A percentile compares a stretch with the other conserved stretches of the same genome.
phyloP scores from a whole-genome alignment of 371 early-diverging fungal genomes.

The Dichotomocladium elegans region DNA sequence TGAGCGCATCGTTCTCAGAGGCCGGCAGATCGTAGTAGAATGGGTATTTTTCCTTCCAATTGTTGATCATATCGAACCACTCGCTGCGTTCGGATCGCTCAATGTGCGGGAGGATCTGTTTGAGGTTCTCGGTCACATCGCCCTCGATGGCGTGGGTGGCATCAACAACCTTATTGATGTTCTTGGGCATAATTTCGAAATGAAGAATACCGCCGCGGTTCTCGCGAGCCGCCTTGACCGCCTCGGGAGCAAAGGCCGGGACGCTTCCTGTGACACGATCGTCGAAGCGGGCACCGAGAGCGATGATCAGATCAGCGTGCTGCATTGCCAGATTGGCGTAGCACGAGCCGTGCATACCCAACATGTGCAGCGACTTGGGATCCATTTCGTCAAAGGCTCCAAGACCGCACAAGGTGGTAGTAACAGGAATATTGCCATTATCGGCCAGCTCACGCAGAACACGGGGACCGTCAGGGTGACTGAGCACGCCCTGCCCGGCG shows the following conservation, averaged over 20 bases:
- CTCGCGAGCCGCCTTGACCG: constrained; percentile 81
- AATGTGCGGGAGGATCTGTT: constrained; percentile 74
- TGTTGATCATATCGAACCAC: constrained; percentile 78
- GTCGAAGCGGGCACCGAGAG: constrained; percentile 97
- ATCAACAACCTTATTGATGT: constrained; percentile 95
- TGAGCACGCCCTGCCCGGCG: constrained; percentile 90
- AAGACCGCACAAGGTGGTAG: constrained; percentile 90
- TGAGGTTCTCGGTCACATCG: constrained; percentile 86
- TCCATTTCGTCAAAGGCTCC: constrained; percentile 92
- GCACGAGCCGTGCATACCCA: constrained; percentile 97
- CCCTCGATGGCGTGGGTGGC: constrained; percentile 92
- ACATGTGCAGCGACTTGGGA: constrained; percentile 90
- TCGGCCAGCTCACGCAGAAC: constrained; percentile 78
- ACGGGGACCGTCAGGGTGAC: constrained; percentile 78
- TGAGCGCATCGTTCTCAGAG: constrained; percentile 46
- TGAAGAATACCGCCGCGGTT: constrained; percentile 95
- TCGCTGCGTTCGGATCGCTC: constrained; percentile 64
- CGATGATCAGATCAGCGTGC: constrained; percentile 90
- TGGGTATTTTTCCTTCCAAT: constrained; percentile 91
- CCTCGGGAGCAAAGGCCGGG: constrained; percentile 86
- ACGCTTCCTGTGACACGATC: constrained; percentile 96
- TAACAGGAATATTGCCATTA: constrained; percentile 90
- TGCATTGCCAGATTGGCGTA: constrained; percentile 98
- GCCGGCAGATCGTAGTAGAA: constrained; percentile 68
- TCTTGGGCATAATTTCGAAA: constrained; percentile 98